Evolutionary conservation across 805 yeast genomes (phyloP).

Genomic region (Henningerozyma blattae): DNA sequence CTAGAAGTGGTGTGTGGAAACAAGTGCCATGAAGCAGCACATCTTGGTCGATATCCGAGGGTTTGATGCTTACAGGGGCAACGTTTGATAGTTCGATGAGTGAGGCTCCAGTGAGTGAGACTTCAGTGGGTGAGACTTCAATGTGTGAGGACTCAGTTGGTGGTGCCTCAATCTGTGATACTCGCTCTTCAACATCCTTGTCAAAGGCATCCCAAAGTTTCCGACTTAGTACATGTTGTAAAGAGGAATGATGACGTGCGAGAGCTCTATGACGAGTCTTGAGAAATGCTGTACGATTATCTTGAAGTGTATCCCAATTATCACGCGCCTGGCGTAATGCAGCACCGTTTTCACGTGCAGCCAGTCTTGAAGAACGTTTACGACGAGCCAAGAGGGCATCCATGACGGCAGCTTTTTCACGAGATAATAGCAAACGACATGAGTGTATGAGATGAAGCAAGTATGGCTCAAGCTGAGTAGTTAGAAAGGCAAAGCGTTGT

Average conservation of each 20-base stretch:
- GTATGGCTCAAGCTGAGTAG: slow-evolving; percentile 7
- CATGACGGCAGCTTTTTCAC: slow-evolving; percentile 54
- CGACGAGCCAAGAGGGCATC: slow-evolving; percentile 52
- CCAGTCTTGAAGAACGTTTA: slow-evolving; percentile 63
- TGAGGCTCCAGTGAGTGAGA: no score
- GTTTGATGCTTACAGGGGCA: no score
- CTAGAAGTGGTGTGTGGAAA: no score
- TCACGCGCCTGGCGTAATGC: no score
- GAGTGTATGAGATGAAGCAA: slow-evolving; percentile 18
- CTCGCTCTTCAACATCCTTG: slow-evolving; percentile 17
- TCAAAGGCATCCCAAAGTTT: slow-evolving; percentile 21
- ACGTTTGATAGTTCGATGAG: no score
- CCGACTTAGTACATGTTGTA: slow-evolving; percentile 21
- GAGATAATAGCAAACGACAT: slow-evolving; percentile 24
- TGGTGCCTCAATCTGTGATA: no score
- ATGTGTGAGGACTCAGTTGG: no score
- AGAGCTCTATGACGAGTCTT: slow-evolving; percentile 17
- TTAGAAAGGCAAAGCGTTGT: slow-evolving; percentile 5
- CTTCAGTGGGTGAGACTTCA: no score
- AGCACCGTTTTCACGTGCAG: slow-evolving; percentile 64
- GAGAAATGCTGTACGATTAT: no score
- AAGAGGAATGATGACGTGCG: slow-evolving; percentile 13
- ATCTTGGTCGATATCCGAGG: no score
- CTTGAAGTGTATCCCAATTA: no score
- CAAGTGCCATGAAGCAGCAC: no score